Evolutionary conservation across 305 asterid genomes (phyloP), one percentile per base, ranked within the genome.

Genomic region (Rubia tinctorum): DNA sequence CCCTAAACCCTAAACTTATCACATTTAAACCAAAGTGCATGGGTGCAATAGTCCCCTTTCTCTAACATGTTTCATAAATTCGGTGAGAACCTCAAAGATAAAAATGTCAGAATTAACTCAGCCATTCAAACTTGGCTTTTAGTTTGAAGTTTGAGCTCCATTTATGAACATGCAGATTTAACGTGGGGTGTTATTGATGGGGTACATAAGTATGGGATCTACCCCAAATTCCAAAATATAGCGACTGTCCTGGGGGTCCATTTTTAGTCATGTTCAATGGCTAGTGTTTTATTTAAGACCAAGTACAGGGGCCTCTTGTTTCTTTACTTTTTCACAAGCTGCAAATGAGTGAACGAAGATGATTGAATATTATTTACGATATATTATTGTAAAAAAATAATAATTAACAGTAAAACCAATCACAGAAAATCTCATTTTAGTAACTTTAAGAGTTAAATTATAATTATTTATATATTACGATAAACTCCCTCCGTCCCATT

Each of bases 101-200:
- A 55, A 55, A 1, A 44, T 55, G 25, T 55, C 60, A 55, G 60
- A 55, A 55, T 53, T 6, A 18, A 53, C n/a, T 53, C n/a, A 15
- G 1, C 18, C 8, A 49, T 49, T 49, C 58, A 51, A 51, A 51
- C 58, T 15, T 47, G 17, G 15, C 49, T 44, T 44, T 44, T 14
- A 44, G 49, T 1, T 44, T 44, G 13, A 44, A 44, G 40, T 37
- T 6, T 4, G 40, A 6, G 2, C 0, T 53, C 12, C 25, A n/a
- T 55, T 55, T 55, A 6, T 9, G n/a, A 55, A n/a, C 25, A 55
- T 55, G 60, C 60, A 55, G 60, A 55, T 55, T 55, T 55, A 55
- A 55, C 60, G 60, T 55, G 25, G 60, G 60, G 23, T 55, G 60
- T 55, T n/a, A 55, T 55, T 55, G 60, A 55, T 55, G 25, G 60